Conservation (phyloP, 805 yeast genomes). For the Phaffomyces thermotolerans region DNA sequence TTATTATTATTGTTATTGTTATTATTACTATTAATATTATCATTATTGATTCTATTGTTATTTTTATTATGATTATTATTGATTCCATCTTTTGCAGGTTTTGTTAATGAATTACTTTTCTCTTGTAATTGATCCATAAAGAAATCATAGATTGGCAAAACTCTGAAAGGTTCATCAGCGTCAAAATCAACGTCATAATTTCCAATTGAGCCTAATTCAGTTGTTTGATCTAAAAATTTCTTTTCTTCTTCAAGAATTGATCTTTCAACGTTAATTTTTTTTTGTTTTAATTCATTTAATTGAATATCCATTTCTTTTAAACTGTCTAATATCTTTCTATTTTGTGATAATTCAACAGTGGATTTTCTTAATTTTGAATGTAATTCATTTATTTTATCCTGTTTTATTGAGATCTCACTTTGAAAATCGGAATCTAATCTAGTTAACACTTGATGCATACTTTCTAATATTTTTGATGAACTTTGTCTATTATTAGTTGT, state of each 20-base stretch:
- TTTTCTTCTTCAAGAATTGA: conserved; percentile 59
- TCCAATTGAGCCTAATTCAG: conserved; percentile 31
- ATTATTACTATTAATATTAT: not conserved
- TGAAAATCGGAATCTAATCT: conserved; percentile 54
- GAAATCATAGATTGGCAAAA: conserved; percentile 50
- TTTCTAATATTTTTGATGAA: conserved; percentile 37
- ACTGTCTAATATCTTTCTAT: conserved; percentile 43
- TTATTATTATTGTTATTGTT: not conserved
- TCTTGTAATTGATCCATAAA: conserved; percentile 33
- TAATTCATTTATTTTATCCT: conserved; percentile 41
- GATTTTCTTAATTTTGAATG: conserved; percentile 54
- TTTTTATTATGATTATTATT: not conserved
- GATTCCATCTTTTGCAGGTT: too few species aligned
- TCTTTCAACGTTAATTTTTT: conserved; percentile 49
- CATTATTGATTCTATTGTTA: not conserved
- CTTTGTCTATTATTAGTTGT: conserved; percentile 8
- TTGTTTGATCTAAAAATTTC: conserved; percentile 39
- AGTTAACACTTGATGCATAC: conserved; percentile 43
- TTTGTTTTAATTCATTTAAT: conserved; percentile 45
- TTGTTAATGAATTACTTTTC: not conserved
- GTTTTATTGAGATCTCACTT: conserved; percentile 47
- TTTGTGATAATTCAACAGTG: conserved; percentile 41
- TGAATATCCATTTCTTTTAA: conserved; percentile 38
- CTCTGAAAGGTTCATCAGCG: conserved; percentile 88
- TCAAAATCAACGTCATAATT: conserved; percentile 54